Conservation (phyloP, 1,139 yeast genomes). For the Candida gigantensis region DNA sequence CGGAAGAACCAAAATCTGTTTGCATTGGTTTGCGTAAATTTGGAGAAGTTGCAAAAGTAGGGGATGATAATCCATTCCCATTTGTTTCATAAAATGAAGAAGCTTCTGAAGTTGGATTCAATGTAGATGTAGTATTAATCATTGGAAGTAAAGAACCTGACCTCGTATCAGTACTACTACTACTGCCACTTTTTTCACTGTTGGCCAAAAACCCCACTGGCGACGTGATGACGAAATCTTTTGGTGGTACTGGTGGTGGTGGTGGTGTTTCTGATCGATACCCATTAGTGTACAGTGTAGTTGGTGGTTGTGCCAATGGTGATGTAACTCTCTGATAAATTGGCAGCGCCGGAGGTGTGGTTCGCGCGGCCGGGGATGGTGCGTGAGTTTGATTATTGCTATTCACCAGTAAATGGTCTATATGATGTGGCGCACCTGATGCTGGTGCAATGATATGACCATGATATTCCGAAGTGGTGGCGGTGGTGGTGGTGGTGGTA, state of each 20-base stretch:
- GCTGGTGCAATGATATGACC: no score
- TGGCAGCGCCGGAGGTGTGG: constrained; percentile 7
- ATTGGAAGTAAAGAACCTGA: constrained; percentile 9
- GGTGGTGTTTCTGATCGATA: background rate
- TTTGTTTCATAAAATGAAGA: constrained; percentile 10
- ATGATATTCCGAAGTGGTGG: no score
- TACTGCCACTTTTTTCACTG: constrained; percentile 10
- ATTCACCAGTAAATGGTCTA: constrained; percentile 1
- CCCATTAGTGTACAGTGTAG: constrained; percentile 1
- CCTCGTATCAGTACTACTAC: constrained; percentile 9
- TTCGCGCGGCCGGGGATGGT: background rate
- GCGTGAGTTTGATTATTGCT: background rate
- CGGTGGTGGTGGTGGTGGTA: no score
- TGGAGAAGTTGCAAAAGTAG: constrained; percentile 8
- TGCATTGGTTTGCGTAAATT: constrained; percentile 8
- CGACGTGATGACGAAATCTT: constrained; percentile 2
- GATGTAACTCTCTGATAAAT: constrained; percentile 8
- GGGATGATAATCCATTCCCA: no score
- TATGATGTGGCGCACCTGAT: background rate
- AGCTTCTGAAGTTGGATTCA: constrained; percentile 8
- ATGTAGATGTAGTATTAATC: constrained; percentile 5
- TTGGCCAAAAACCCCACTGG: constrained; percentile 5
- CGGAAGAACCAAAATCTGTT: constrained; percentile 7
- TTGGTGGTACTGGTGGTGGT: constrained; percentile 1
- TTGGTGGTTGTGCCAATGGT: constrained; percentile 14